Percentiles rank a stretch among this genome's conserved stretches.
Evolutionary conservation across 192 early-diverging fungal species (phyloP).

Genomic region (Lunasporangiospora selenospora): DNA sequence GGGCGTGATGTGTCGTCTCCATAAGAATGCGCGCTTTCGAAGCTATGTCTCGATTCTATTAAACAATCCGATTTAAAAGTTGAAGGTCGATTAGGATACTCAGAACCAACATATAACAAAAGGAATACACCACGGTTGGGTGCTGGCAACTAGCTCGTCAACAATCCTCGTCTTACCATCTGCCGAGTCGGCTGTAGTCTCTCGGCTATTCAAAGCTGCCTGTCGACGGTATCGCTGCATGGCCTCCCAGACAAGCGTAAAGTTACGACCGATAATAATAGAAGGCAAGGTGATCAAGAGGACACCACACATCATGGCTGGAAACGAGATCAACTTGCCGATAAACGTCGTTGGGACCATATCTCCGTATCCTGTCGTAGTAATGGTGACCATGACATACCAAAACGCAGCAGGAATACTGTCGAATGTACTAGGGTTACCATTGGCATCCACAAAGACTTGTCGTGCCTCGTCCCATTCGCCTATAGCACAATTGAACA

Average conservation of each 20-base stretch:
- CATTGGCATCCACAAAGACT: conserved; percentile 69
- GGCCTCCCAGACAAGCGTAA: conserved; percentile 83
- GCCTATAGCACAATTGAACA: conserved; percentile 22
- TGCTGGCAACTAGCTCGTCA: conserved; percentile 3
- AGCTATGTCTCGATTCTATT: conserved; percentile 40
- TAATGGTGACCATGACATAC: conserved; percentile 81
- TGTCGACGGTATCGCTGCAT: conserved; percentile 57
- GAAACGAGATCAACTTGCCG: conserved; percentile 81
- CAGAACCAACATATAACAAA: neutral
- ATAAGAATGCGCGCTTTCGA: conserved; percentile 51
- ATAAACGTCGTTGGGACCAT: conserved; percentile 83
- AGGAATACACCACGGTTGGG: neutral
- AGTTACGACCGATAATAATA: conserved; percentile 85
- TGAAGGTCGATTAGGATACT: too few species aligned
- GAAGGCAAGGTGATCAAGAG: conserved; percentile 83
- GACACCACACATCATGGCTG: conserved; percentile 85
- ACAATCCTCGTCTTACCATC: conserved; percentile 13
- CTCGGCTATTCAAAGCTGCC: conserved; percentile 24
- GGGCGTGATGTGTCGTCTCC: conserved; percentile 25
- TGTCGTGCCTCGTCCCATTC: conserved; percentile 71
- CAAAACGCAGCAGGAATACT: conserved; percentile 82
- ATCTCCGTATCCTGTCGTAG: conserved; percentile 83
- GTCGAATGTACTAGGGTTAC: conserved; percentile 73
- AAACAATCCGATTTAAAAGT: neutral
- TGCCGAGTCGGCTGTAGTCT: neutral